Evolutionary conservation across 208 protist genomes (phyloP), one percentile per base, ranked within the genome.

Genomic region (Jaenimonas drosophilae): DNA sequence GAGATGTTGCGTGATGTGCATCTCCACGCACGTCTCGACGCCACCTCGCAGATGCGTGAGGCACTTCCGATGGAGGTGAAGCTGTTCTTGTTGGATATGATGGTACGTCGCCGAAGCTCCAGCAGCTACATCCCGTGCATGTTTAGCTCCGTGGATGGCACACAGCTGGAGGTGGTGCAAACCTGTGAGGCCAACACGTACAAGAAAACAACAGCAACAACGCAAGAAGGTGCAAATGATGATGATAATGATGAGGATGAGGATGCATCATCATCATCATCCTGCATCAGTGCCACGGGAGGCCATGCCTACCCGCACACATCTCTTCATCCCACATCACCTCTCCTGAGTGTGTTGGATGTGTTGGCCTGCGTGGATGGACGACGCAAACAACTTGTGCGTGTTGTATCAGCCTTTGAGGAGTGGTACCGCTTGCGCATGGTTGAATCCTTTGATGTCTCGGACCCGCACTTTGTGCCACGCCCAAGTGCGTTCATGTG

Each of bases 401-500:
- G 68, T 24, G 33, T 90, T 2, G 30, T 85, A 3, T 59, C 62
- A 19, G 67, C 58, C 34, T 90, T 86, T 64, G 73, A 64, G 34
- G 76, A 90, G 62, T 90, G 81, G 81, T 86, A 86, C 49, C 71
- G 76, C 3, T 60, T 90, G 36, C 55, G 70, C 14, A 60, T 68
- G 31, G 30, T 89, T 33, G 79, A 89, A 57, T 59, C 56, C 21
- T 69, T 73, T 57, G 64, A 73, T 32, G 55, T 63, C 19, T 56
- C 59, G 12, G 14, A 59, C 29, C 42, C 42, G 19, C 23, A 48
- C 21, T 21, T 48, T 17, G 42, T 21, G 6, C 42, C n/a, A 26
- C 24, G n/a, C n/a, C n/a, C n/a, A n/a, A n/a, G n/a, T n/a, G n/a
- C n/a, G n/a, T n/a, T n/a, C n/a, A n/a, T n/a, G n/a, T n/a, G n/a